These are phyloP conservation scores for Phialemoniopsis sp. DNA, from an alignment of 2,329 filamentous ascomycete species.

Conservation along the genomic window DNA sequence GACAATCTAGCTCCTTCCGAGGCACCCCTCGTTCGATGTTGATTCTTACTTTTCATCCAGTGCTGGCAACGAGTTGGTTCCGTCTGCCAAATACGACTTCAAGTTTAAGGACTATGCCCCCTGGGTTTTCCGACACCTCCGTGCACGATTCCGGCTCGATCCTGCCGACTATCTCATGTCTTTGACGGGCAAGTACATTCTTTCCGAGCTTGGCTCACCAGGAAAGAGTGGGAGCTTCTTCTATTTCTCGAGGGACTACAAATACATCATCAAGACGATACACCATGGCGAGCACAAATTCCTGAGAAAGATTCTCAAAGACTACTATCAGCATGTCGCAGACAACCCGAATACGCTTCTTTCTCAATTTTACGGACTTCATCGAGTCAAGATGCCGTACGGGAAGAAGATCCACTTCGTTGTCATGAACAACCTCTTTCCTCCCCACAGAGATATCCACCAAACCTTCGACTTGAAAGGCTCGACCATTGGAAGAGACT, in stretches of 20 bases:
- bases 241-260: conserved; percentile 99
- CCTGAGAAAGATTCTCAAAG: conserved; percentile 75
- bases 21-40: background rate
- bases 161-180: conserved; percentile 98
- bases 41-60: conserved; percentile 33
- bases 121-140: conserved; percentile 94
- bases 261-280: conserved; percentile 99
- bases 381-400: conserved; percentile 97
- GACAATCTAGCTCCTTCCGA: background rate
- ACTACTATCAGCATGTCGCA: conserved; percentile 91
- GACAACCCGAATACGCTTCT: conserved; percentile 95
- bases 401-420: conserved; percentile 99
- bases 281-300: conserved; percentile 93
- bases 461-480: conserved; percentile 96
- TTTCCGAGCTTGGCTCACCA: conserved; percentile 93
- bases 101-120: conserved; percentile 99
- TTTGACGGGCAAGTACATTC: conserved; percentile 95
- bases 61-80: conserved; percentile 93
- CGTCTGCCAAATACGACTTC: conserved; percentile 99
- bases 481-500: conserved; percentile 89
- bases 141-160: conserved; percentile 83
- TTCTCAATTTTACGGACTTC: conserved; percentile 95
- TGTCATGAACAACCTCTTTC: conserved; percentile 99
- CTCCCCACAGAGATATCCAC: conserved; percentile 95
- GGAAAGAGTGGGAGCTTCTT: conserved; percentile 99